Evolutionary conservation across 108 stramenopile species (phyloP), one percentile per base, ranked within the genome.

Genomic region (Hondaea fermentalgiana): DNA sequence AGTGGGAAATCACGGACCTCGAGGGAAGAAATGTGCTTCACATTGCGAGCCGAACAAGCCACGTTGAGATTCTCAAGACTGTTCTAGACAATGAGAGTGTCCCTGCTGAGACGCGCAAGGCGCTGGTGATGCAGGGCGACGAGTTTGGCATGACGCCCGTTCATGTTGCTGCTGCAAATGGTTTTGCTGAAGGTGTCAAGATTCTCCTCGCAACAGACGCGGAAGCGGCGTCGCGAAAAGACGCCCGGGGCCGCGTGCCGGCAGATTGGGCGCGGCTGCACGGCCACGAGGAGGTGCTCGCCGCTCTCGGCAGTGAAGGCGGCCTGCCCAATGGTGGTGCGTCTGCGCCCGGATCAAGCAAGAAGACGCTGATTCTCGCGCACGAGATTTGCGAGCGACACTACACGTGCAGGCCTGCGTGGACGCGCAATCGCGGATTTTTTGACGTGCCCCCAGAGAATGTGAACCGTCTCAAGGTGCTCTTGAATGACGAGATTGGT

Each of bases 401-500:
- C 76, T 83, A 83, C 76, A 83, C 76, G 25, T 83, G 76, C 23
- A 47, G 51, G 49, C 76, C 76, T 14, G 51, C 45, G 51, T 53
- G 51, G 49, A 83, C 76, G 76, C 51, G 49, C 19, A 47, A 53
- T 23, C 76, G 76, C 51, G 51, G 49, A 1, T 53, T 83, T 17
- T 47, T 53, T 35, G 51, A 53, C 51, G 76, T 83, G 28, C 87
- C 89, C 16, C 89, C 89, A 17, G 89, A 89, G 44, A 89, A 89
- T 29, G 44, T 44, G 29, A 35, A 87, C 57, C 87, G 89, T 6
- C 43, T 89, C 25, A 87, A 45, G 21, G 58, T 59, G 49, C 76
- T 89, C 44, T 43, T 89, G 42, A 21, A 76, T 87, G 43, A 53
- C 14, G 47, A 72, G 47, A 17, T 69, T 25, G 89, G 89, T 35